Percentiles rank a stretch among this genome's conserved stretches.
Conservation (phyloP, 2,329 filamentous ascomycete species). For the Penicillium griseofulvum region DNA sequence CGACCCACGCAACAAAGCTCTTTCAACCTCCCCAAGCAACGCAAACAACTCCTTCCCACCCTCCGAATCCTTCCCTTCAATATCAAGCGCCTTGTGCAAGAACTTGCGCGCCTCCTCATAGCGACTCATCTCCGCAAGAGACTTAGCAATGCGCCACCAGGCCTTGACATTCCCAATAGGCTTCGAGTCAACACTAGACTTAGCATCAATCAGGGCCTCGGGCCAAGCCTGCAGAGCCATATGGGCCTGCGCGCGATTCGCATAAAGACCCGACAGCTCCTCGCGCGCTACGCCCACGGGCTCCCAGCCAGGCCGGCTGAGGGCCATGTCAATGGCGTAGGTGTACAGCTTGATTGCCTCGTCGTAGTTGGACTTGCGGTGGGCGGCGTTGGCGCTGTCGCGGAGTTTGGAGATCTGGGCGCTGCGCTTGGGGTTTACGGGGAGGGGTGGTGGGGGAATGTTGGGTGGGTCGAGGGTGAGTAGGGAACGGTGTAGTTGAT, state of each 20-base stretch:
- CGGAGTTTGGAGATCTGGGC: constrained; percentile 87
- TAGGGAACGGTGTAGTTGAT: constrained; percentile 71
- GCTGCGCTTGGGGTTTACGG: constrained; percentile 87
- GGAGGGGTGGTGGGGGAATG: constrained; percentile 80
- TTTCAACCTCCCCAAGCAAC: constrained; percentile 61
- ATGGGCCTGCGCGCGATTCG: constrained; percentile 85
- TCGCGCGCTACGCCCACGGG: constrained; percentile 78
- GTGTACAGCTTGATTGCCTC: constrained; percentile 81
- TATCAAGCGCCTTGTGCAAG: constrained; percentile 73
- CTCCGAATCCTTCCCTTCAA: constrained; percentile 63
- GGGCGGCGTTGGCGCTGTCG: constrained; percentile 78
- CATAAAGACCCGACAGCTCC: constrained; percentile 74
- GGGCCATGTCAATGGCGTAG: constrained; percentile 86
- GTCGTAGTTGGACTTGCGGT: constrained; percentile 70
- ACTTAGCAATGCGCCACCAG: constrained; percentile 86
- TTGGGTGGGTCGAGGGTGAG: constrained; percentile 63
- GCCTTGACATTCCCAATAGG: constrained; percentile 85
- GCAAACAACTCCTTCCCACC: constrained; percentile 55
- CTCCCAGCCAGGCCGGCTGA: constrained; percentile 81
- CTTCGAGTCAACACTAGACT: constrained; percentile 84
- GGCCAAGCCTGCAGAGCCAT: constrained; percentile 79
- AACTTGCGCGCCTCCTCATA: constrained; percentile 78
- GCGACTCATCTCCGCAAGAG: constrained; percentile 85
- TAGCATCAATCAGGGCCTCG: constrained; percentile 82
- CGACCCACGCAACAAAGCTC: constrained; percentile 54